These are phyloP conservation scores for Pythium aquatile DNA, from an alignment of 352 stramenopile species.

Conservation along the genomic window DNA sequence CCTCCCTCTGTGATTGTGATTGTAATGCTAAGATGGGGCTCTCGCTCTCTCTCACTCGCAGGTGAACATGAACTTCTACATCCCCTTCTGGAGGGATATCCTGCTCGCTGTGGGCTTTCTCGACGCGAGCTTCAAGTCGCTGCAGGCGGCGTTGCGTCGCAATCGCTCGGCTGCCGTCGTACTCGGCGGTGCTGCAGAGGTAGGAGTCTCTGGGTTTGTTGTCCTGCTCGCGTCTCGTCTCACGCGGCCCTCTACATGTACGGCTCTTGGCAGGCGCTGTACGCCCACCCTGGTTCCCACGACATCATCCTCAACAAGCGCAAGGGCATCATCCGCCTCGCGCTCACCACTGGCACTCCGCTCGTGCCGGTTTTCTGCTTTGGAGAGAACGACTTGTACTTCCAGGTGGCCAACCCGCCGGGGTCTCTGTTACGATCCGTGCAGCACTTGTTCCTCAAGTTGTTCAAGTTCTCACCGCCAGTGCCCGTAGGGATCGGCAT, in stretches of 20 bases:
- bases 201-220: neutral
- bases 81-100: slow-evolving; percentile 53
- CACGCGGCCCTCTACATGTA: too few relatives aligned
- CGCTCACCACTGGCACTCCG: slow-evolving; percentile 47
- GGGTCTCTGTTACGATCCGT: slow-evolving; percentile 35
- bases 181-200: slow-evolving; percentile 47
- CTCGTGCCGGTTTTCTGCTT: slow-evolving; percentile 71
- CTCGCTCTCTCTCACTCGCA: slow-evolving; percentile 3
- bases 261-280: slow-evolving; percentile 30
- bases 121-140: slow-evolving; percentile 46
- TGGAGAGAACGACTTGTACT: slow-evolving; percentile 63
- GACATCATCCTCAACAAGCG: slow-evolving; percentile 64
- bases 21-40: neutral
- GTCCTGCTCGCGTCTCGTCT: too few relatives aligned
- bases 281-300: slow-evolving; percentile 41
- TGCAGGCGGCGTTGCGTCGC: slow-evolving; percentile 29
- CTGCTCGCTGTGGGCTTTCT: slow-evolving; percentile 50
- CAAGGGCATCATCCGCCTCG: slow-evolving; percentile 64
- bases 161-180: slow-evolving; percentile 40
- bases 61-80: slow-evolving; percentile 48
- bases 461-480: slow-evolving; percentile 46
- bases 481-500: slow-evolving; percentile 33
- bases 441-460: slow-evolving; percentile 37
- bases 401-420: slow-evolving; percentile 44
- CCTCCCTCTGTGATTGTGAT: too few relatives aligned